Conservation (phyloP, 306 rosid genomes). For the Begonia peltatifolia region DNA sequence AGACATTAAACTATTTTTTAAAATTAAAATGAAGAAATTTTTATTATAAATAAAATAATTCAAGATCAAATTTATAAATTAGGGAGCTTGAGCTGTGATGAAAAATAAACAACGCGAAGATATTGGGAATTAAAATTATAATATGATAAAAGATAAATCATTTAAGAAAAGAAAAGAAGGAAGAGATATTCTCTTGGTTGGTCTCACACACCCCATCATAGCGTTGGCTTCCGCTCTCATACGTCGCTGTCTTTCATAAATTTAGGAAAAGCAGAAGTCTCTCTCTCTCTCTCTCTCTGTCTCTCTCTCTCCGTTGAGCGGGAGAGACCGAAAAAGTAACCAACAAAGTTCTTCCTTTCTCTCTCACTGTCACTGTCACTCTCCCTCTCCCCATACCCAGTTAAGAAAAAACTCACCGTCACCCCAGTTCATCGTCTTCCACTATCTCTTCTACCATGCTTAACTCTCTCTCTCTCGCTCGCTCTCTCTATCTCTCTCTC, state of each 20-base stretch:
- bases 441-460: background rate
- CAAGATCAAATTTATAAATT: too few species aligned
- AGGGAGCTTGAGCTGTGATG: too few species aligned
- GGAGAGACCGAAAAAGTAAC: background rate
- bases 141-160: too few species aligned
- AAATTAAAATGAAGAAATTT: too few species aligned
- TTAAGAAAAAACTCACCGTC: background rate
- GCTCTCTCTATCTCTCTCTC: background rate
- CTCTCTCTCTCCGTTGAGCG: constrained; percentile 11
- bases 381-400: background rate
- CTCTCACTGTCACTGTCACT: background rate
- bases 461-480: background rate
- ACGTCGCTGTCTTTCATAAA: constrained; percentile 89
- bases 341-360: too few species aligned
- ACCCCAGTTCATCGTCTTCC: constrained; percentile 9
- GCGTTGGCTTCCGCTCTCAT: constrained; percentile 46
- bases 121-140: too few species aligned
- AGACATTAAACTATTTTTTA: too few species aligned
- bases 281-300: constrained; percentile 1
- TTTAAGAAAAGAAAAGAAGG: too few species aligned
- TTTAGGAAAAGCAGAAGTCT: constrained; percentile 12
- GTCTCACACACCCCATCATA: constrained; percentile 17
- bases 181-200: background rate
- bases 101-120: too few species aligned
- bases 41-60: too few species aligned